These are phyloP conservation scores for Withania somnifera DNA, from an alignment of 305 asterid species.

Conservation along the genomic window DNA sequence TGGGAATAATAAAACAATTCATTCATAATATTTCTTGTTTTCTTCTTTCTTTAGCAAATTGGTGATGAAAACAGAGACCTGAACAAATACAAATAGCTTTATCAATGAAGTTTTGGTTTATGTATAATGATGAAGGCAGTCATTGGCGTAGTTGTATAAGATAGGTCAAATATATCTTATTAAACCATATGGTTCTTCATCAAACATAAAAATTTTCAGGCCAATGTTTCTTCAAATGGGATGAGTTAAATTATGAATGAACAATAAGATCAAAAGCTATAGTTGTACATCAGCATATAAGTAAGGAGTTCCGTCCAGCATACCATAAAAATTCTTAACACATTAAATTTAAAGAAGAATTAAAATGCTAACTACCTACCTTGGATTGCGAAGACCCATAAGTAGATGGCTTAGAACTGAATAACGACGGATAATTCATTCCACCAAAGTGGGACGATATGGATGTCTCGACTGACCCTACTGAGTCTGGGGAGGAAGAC, in stretches of 20 bases:
- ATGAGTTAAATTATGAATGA: neutral
- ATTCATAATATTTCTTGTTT: neutral
- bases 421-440: slow-evolving; percentile 94
- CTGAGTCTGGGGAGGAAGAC: slow-evolving; percentile 93
- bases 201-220: neutral
- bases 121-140: neutral
- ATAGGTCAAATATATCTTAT: neutral
- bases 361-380: slow-evolving; percentile 26
- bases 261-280: neutral
- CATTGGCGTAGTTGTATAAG: neutral
- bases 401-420: slow-evolving; percentile 85
- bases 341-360: neutral
- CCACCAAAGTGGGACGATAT: slow-evolving; percentile 96
- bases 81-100: neutral
- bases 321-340: neutral
- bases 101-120: neutral
- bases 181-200: neutral
- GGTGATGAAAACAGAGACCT: neutral
- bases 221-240: neutral
- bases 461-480: slow-evolving; percentile 93
- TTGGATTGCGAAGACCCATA: slow-evolving; percentile 53
- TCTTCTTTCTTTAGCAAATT: neutral
- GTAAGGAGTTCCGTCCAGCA: slow-evolving; percentile 1
- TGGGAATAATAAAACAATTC: neutral
- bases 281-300: neutral